These are phyloP conservation scores for Decorospora gaudefroyi DNA, from an alignment of 2,329 filamentous ascomycete species.

Conservation along the genomic window DNA sequence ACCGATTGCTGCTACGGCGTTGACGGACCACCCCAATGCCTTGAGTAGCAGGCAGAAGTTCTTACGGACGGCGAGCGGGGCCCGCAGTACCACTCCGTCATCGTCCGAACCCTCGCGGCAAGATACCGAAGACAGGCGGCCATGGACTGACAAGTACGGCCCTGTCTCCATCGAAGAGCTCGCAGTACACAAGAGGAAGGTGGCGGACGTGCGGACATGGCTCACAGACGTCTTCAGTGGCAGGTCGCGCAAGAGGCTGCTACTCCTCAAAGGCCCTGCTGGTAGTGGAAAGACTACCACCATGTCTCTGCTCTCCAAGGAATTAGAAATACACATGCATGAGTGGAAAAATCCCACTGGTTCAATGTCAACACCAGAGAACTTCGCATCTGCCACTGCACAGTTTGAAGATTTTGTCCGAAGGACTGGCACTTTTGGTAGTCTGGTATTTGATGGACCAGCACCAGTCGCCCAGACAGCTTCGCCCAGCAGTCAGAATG, in stretches of 20 bases:
- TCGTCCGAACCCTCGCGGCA: slow-evolving; percentile 28
- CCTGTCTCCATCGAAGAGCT: slow-evolving; percentile 78
- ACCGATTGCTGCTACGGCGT: slow-evolving; percentile 23
- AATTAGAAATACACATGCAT: slow-evolving; percentile 75
- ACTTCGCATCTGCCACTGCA: slow-evolving; percentile 70
- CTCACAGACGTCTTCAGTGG: slow-evolving; percentile 73
- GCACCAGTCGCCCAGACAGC: slow-evolving; percentile 17
- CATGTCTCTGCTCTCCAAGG: slow-evolving; percentile 73
- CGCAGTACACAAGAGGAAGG: slow-evolving; percentile 93
- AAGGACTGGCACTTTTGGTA: slow-evolving; percentile 77
- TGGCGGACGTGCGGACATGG: slow-evolving; percentile 83
- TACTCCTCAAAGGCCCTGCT: slow-evolving; percentile 87
- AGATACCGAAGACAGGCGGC: slow-evolving; percentile 62
- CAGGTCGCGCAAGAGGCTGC: slow-evolving; percentile 64
- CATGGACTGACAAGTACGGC: slow-evolving; percentile 86
- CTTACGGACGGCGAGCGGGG: slow-evolving; percentile 46
- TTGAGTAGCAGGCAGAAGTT: slow-evolving; percentile 52
- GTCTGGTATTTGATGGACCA: slow-evolving; percentile 59
- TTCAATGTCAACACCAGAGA: slow-evolving; percentile 62
- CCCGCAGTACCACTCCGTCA: slow-evolving; percentile 35
- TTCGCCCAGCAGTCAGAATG: slow-evolving; percentile 15
- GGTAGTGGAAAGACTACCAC: slow-evolving; percentile 94
- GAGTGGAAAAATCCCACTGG: slow-evolving; percentile 88
- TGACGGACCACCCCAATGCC: slow-evolving; percentile 21
- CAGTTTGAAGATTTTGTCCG: slow-evolving; percentile 94